Evolutionary conservation across 2,329 filamentous ascomycete genomes (phyloP), one percentile per base, ranked within the genome.

Genomic region (Arthrobotrys pseudoclavata): DNA sequence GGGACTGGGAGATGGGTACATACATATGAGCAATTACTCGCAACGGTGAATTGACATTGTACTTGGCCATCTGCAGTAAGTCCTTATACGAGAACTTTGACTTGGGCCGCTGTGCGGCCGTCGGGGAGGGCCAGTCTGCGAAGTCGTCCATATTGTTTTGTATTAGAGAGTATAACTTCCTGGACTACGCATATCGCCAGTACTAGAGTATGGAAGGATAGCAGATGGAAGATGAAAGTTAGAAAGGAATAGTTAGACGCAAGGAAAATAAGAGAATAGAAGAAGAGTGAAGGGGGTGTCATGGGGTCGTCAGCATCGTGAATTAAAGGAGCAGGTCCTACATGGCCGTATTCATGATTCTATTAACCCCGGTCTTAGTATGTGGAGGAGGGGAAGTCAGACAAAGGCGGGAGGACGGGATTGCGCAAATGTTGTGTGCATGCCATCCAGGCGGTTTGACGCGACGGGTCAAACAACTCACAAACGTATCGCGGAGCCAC

Each of bases 71-170:
- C 79, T 94, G 91, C 37, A 89, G 87, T 15, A 98, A 87, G 67
- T 98, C 91, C 77, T 92, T 92, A 83, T 92, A 93, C 1, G 93
- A 97, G 84, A 96, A 98, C 72, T 87, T 88, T 15, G 94, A 97
- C 52, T 61, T 80, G 31, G 45, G 68, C 4, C 67, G 69, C 53
- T 77, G 74, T 24, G 74, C 74, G 29, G 67, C 74, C 26, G 74
- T 71, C 37, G 74, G 74, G 13, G 74, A 70, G 22, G 74, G 74
- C 52, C 55, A 60, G 20, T 60, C 55, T 26, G 69, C 18, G 29
- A 48, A 77, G 67, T 68, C 55, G 31, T 77, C 74, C 74, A 68
- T 70, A 3, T 22, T 48, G 12, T n/a, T 7, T 45, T n/a, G 7
- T 48, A 64, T 26, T 42, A n/a, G 26, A 12, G 20, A 47, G 13